phyloP scores from a whole-genome alignment of 805 yeast genomes.

The Ogataea ramenticola region DNA sequence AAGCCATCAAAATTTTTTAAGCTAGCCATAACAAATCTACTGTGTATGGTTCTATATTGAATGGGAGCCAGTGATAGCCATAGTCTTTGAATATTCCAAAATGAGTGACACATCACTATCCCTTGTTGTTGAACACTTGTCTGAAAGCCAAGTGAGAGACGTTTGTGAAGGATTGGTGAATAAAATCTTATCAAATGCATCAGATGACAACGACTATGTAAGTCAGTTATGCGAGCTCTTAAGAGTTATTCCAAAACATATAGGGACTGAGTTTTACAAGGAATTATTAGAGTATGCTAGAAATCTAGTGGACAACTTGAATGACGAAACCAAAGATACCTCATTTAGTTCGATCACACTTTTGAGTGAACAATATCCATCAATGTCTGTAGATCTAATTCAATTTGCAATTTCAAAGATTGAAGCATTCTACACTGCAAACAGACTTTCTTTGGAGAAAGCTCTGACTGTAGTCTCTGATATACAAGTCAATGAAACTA shows the following conservation, averaged over 20 bases:
- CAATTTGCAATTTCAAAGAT: slow-evolving; percentile 3
- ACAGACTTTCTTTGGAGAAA: slow-evolving; percentile 12
- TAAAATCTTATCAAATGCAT: not conserved
- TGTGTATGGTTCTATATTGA: too few relatives aligned
- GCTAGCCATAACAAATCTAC: too few relatives aligned
- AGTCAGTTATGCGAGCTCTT: slow-evolving; percentile 16
- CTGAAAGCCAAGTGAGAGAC: slow-evolving; percentile 4
- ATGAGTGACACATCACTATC: slow-evolving; percentile 7
- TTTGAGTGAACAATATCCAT: not conserved
- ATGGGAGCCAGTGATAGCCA: too few relatives aligned
- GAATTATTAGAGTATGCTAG: slow-evolving; percentile 3
- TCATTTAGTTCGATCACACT: not conserved
- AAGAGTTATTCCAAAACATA: slow-evolving; percentile 2
- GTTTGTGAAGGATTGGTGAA: slow-evolving; percentile 4
- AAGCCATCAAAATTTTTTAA: too few relatives aligned
- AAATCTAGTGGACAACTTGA: not conserved
- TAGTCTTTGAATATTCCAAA: not conserved
- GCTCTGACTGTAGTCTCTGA: not conserved
- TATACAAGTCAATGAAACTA: not conserved
- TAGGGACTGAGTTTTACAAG: slow-evolving; percentile 3
- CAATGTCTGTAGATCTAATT: slow-evolving; percentile 5
- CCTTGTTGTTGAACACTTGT: slow-evolving; percentile 9
- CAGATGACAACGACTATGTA: slow-evolving; percentile 1
- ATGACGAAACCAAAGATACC: not conserved
- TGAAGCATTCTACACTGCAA: slow-evolving; percentile 1